These are phyloP conservation scores for Nicotiana rustica DNA, from an alignment of 305 asterid genomes.

Conservation along the genomic window DNA sequence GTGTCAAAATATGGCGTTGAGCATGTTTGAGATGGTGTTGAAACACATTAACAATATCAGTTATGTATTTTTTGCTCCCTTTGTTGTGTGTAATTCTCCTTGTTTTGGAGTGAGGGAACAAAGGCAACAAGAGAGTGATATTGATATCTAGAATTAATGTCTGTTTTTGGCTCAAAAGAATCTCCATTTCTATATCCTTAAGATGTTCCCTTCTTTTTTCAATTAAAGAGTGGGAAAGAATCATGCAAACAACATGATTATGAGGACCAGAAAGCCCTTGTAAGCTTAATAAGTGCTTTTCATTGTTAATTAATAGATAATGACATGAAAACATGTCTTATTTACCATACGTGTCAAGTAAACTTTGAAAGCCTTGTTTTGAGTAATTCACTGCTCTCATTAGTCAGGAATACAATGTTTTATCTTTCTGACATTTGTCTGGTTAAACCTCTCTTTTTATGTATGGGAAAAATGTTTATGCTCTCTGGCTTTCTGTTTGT, in stretches of 20 bases:
- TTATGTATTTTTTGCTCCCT: neutral
- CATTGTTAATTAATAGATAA: slow-evolving; percentile 13
- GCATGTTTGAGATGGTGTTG: slow-evolving; percentile 26
- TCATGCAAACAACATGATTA: neutral
- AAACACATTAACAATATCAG: neutral
- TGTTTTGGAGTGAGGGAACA: slow-evolving; percentile 6
- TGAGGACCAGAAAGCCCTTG: slow-evolving; percentile 16
- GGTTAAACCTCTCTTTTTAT: slow-evolving; percentile 1
- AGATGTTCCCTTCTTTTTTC: slow-evolving; percentile 3
- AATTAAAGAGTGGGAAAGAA: neutral
- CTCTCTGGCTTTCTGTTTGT: neutral
- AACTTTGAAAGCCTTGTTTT: slow-evolving; percentile 9
- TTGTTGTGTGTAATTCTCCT: neutral
- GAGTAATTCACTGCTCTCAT: neutral
- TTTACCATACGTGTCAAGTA: neutral
- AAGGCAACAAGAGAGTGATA: slow-evolving; percentile 16
- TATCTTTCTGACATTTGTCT: neutral
- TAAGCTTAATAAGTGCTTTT: neutral
- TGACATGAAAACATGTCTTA: neutral
- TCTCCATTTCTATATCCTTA: neutral
- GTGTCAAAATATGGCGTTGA: slow-evolving; percentile 10
- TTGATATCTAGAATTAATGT: neutral
- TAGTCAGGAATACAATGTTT: slow-evolving; percentile 18
- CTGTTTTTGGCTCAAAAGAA: slow-evolving; percentile 9
- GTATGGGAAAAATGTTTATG: neutral